Evolutionary conservation across 2,329 filamentous ascomycete genomes (phyloP).

Genomic region (Phaeoacremonium minimum): DNA sequence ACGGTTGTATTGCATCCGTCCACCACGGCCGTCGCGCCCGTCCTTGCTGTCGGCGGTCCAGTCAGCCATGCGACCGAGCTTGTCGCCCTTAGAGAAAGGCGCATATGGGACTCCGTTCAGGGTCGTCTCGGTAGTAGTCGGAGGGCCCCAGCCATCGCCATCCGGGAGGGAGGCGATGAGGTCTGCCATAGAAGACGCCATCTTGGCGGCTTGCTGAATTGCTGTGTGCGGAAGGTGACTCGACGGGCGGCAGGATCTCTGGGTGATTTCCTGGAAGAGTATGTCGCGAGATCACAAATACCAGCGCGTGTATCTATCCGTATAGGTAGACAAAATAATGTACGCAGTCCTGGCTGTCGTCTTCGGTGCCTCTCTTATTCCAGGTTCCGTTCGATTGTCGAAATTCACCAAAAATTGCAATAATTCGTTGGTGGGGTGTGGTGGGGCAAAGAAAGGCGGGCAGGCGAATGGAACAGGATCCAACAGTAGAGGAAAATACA

Average conservation of each 20-base stretch:
- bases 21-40: constrained; percentile 64
- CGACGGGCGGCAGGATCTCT: background rate
- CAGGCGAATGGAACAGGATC: too few species aligned
- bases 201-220: constrained; percentile 10
- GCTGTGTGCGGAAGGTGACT: background rate
- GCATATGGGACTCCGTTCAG: constrained; percentile 95
- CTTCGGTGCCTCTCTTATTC: background rate
- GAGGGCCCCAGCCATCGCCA: constrained; percentile 82
- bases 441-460: constrained; percentile 1
- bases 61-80: constrained; percentile 97
- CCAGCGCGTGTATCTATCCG: too few species aligned
- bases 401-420: constrained; percentile 1
- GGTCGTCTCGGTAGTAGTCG: constrained; percentile 78
- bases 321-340: too few species aligned
- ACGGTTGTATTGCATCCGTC: constrained; percentile 84
- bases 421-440: constrained; percentile 2
- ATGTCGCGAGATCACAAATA: too few species aligned
- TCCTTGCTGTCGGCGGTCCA: constrained; percentile 94
- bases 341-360: too few species aligned
- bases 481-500: too few species aligned
- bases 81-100: constrained; percentile 97
- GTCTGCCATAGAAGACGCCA: constrained; percentile 38
- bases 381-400: background rate
- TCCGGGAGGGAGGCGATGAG: constrained; percentile 69
- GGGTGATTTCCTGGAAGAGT: background rate